Percentiles rank a stretch among this genome's conserved stretches.
Conservation (phyloP, 192 early-diverging fungal genomes). For the Gonapodya sp. region DNA sequence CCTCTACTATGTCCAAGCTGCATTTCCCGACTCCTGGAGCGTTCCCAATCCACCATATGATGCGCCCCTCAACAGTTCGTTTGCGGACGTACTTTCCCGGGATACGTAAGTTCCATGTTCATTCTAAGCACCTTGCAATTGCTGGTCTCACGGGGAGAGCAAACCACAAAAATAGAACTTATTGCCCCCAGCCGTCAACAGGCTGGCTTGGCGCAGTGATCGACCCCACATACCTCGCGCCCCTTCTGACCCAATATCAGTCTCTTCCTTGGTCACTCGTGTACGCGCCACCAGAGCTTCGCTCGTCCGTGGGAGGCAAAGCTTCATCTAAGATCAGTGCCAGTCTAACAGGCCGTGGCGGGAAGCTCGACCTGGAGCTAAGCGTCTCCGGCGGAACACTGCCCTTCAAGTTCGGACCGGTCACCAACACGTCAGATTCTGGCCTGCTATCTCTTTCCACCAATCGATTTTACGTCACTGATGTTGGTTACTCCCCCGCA, state of each 20-base stretch:
- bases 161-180: background rate
- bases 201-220: slow-evolving; percentile 35
- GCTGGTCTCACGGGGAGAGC: background rate
- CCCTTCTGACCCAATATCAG: background rate
- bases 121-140: background rate
- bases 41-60: background rate
- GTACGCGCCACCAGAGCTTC: no score
- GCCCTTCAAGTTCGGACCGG: background rate
- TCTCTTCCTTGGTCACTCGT: slow-evolving; percentile 19
- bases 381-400: background rate
- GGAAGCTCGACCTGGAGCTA: slow-evolving; percentile 11
- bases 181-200: slow-evolving; percentile 20
- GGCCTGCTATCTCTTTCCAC: background rate
- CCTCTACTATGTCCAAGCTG: background rate
- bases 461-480: background rate
- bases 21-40: background rate
- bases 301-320: no score
- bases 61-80: background rate
- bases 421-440: background rate
- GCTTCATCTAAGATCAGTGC: no score
- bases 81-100: background rate
- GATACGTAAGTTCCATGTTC: background rate
- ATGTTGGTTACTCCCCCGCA: background rate
- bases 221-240: slow-evolving; percentile 15
- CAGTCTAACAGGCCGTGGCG: no score